Evolutionary conservation across 192 early-diverging fungal genomes (phyloP), one percentile per base, ranked within the genome.

Genomic region (Phlyctochytrium planicorne): DNA sequence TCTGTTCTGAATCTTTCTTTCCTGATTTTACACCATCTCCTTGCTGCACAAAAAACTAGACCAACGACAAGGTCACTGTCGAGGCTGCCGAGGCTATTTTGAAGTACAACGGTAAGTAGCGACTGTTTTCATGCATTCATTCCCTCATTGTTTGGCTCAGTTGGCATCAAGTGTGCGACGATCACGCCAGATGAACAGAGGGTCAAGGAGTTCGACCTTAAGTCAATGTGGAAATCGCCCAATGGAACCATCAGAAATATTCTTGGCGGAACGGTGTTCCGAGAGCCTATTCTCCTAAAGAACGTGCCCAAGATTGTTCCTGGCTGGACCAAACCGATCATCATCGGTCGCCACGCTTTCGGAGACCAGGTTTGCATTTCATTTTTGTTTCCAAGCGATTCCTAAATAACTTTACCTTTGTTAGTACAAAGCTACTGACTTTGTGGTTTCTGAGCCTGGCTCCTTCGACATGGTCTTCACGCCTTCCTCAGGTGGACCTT

Each of bases 221-320:
- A 98, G 89, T 76, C 94, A 78, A 98, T 95, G 91, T 98, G 94
- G 94, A 96, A 91, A 84, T 93, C 91, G 50, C 96, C 96, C 65
- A 98, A 98, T 78, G 96, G 86, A 35, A 97, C 95, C 52, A 93
- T 98, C 69, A 86, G 96, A 59, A 98, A 98, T 79, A 94, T 94
- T 64, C 82, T 98, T 36, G 93, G 91, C 63, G 96, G 96, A 55
- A 98, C 96, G 25, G 94, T 98, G 3, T 98, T 98, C 90, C 90
- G 96, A 75, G 96, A 97, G 75, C 96, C 96, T 14, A 97, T 98
- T 72, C 78, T 98, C 59, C 82, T 97, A 68, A 89, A 91, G 60
- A 94, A 91, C 68, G 86, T 98, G 47, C 96, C 96, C 17, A 81
- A 91, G 50, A 71, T 98, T 62, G 93, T 98, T 33, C 95, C 96